These are phyloP conservation scores for Pseudozyma hubeiensis DNA, from an alignment of 1,284 basidiomycete species.

Conservation along the genomic window DNA sequence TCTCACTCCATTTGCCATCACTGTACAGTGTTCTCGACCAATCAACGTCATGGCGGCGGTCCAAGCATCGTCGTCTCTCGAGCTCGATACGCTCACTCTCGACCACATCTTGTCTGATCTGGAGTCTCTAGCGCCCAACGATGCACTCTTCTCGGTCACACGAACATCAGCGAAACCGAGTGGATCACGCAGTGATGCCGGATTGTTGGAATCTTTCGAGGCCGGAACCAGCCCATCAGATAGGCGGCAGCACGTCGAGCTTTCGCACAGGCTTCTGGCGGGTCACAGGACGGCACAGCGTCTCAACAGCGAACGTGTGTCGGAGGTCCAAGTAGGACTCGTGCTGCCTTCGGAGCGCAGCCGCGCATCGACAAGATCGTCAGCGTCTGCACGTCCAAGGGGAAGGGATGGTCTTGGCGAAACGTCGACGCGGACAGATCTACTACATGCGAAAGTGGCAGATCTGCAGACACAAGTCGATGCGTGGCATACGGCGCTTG, in stretches of 20 bases:
- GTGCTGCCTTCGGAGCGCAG: constrained; percentile 33
- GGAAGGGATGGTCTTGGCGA: background rate
- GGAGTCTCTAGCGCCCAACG: constrained; percentile 3
- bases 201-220: constrained; percentile 13
- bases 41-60: constrained; percentile 8
- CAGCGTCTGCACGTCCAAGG: background rate
- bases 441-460: constrained; percentile 41
- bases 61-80: background rate
- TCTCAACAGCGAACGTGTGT: constrained; percentile 28
- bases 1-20: background rate
- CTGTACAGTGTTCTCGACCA: background rate
- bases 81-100: constrained; percentile 24
- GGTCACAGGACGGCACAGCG: constrained; percentile 20
- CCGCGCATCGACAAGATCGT: background rate
- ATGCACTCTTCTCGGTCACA: constrained; percentile 9
- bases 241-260: constrained; percentile 19
- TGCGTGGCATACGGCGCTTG: constrained; percentile 21
- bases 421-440: constrained; percentile 24
- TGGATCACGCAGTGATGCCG: background rate
- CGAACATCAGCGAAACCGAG: constrained; percentile 1
- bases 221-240: background rate
- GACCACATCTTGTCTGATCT: constrained; percentile 36
- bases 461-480: constrained; percentile 34
- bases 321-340: constrained; percentile 21
- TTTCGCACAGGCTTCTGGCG: constrained; percentile 20